Base-by-base conservation (phyloP, 140 eudicot genomes). In the Ambrosia hybrid region DNA sequence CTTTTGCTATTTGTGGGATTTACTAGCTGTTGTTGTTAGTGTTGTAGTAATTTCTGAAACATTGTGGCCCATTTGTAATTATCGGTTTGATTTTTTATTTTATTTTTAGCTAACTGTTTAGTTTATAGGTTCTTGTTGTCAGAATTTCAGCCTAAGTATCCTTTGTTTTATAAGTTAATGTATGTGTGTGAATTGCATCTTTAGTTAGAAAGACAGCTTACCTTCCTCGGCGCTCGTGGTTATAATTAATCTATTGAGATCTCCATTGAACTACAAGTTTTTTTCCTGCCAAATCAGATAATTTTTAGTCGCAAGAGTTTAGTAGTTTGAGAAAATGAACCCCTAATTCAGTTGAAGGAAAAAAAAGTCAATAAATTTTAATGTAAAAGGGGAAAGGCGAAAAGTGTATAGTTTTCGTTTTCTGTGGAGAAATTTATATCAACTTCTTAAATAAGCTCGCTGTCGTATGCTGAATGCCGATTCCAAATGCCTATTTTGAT, bases 51-150 rank as follows among this genome's bases (percentile, higher is more conserved):
- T 49, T 51, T 74, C 14, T 55, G 30, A 52, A 9, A 37, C 7
- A 26, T 38, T 38, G 41, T 72, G 56, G 53, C 38, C 15, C 30
- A 74, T 41, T 41, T 67, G 51, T 26, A 56, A 1, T 57, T 14
- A 26, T 41, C 8, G 67, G 4, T 55, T 11, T 48, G 51, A 43
- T 65, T n/a, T 38, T 8, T 48, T 21, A 21, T 48, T 48, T 41
- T 41, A 9, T 48, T 3, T 10, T 48, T 43, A 43, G 48, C 48
- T 43, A 5, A 43, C 9, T 37, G 11, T 56, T 13, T 66, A 43
- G 38, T 53, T 75, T 56, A 10, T 66, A 43, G 67, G 59, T 75
- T 65, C 67, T 9, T 74, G 66, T 13, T 49, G 55, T 51, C 51
- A 46, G 61, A 26, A 68, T 5, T 51, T 49, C n/a, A 6, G 55